phyloP scores from a whole-genome alignment of 2,329 filamentous ascomycete genomes.

The Neospermospora avenae region DNA sequence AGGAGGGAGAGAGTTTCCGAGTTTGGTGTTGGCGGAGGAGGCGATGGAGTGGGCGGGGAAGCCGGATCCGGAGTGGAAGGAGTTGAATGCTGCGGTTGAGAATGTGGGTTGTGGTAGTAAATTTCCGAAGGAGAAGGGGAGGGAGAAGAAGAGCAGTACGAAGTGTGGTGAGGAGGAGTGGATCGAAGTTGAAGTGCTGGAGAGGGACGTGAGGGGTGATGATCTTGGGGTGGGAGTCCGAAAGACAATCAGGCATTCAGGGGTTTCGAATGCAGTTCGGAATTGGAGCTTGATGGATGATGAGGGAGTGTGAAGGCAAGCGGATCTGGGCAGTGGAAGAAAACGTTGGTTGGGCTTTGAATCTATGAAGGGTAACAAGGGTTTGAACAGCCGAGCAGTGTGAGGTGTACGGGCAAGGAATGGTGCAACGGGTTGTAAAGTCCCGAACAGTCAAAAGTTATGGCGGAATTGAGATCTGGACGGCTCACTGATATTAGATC shows the following conservation, averaged over 20 bases:
- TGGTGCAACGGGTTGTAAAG: no score
- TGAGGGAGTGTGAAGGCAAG: no score
- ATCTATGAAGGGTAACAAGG: no score
- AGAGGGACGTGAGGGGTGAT: not conserved
- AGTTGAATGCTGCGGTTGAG: not conserved
- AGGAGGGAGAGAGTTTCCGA: not conserved
- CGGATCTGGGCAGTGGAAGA: no score
- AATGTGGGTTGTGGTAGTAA: not conserved
- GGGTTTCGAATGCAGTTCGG: not conserved
- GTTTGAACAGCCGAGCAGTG: no score
- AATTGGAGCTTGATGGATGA: not conserved
- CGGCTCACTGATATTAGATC: no score
- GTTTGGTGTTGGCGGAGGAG: not conserved
- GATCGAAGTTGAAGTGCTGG: not conserved
- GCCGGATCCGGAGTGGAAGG: not conserved
- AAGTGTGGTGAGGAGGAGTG: conserved; percentile 6
- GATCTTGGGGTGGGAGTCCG: not conserved
- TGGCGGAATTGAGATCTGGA: no score
- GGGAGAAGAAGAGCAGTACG: not conserved
- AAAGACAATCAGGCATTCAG: no score
- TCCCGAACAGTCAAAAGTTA: no score
- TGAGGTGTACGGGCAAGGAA: no score
- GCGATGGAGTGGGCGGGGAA: not conserved
- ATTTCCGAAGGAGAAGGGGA: not conserved
- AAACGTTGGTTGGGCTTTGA: no score